Base-by-base conservation (phyloP, 2,329 filamentous ascomycete genomes). In the Pseudogymnoascus sp. region DNA sequence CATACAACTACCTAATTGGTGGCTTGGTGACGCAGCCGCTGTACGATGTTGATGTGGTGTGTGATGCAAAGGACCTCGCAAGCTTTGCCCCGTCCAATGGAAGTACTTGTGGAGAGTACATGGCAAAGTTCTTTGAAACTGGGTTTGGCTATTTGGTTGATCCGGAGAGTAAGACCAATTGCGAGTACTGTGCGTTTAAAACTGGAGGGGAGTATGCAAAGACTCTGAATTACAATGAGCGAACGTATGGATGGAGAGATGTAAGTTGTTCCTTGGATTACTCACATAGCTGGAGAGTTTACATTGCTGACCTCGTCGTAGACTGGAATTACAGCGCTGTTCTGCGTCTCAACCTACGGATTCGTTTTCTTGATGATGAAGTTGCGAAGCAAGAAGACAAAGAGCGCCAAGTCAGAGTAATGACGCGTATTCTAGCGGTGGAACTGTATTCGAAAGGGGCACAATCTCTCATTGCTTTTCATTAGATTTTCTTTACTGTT, bases 181-280 rank as follows among this genome's bases (percentile, higher is more conserved):
- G 87, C 69, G 71, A 72, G 38, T 85, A 89, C 0, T 90, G 87
- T 67, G 76, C 83, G 64, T 89, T 83, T 69, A 72, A 70, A 1
- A 72, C 68, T 14, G 86, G 84, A 0, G 75, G 78, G 4, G 85
- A 87, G 62, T 89, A 86, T 65, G 69, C 89, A 2, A 66, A 71
- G 2, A 82, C 77, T 0, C 64, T 89, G 9, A 87, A 88, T 68
- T 67, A 89, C 6, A 75, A 76, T 1, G 77, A 83, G 3, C 83
- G 87, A 65, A 82, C 78, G 63, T 84, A 84, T 65, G 86, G 84
- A 0, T 90, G 87, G 87, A 78, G 87, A 58, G 78, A 89, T 70
- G 82, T 50, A 50, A 50, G 43, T 18, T 8, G 30, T 50, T 28
- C 14, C 14, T 50, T 7, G 3, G 6, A 12, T 4, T 28, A 22